Conservation (phyloP, 1,284 basidiomycete genomes). For the Violaceomyces palustris region DNA sequence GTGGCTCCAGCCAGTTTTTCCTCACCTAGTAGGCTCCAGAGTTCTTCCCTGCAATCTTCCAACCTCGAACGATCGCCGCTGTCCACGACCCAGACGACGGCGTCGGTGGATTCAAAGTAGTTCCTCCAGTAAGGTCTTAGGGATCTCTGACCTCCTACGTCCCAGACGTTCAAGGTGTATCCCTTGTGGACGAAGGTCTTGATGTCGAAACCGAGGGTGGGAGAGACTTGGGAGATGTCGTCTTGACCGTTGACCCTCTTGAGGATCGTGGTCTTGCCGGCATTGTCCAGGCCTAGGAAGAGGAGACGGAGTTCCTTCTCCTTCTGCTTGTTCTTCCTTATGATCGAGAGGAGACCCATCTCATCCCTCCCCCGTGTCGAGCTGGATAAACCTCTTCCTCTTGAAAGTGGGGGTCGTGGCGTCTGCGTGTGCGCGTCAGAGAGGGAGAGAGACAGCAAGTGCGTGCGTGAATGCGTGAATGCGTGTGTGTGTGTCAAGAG, state of each 20-base stretch:
- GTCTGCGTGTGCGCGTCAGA: too few species aligned
- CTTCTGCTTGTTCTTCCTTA: constrained; percentile 75
- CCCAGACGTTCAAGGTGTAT: constrained; percentile 64
- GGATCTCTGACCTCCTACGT: constrained; percentile 93
- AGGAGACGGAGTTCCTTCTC: constrained; percentile 81
- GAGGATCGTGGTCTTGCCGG: constrained; percentile 95
- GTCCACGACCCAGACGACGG: constrained; percentile 97
- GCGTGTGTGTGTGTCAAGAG: too few species aligned
- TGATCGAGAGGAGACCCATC: constrained; percentile 88
- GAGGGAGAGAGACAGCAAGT: background rate
- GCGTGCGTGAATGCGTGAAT: too few species aligned
- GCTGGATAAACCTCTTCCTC: too few species aligned
- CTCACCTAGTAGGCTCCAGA: constrained; percentile 78
- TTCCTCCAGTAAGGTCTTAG: constrained; percentile 97
- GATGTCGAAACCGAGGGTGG: constrained; percentile 97
- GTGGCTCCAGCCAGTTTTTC: constrained; percentile 93
- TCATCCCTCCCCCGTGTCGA: too few species aligned
- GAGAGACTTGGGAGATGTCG: constrained; percentile 63
- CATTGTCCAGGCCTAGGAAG: constrained; percentile 99
- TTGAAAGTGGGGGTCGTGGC: background rate
- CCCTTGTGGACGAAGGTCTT: constrained; percentile 85
- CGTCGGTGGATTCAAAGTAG: constrained; percentile 98
- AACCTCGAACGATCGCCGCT: constrained; percentile 84
- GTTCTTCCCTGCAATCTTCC: constrained; percentile 79
- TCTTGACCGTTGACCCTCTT: constrained; percentile 86